Evolutionary conservation across 371 early-diverging fungal species (phyloP).

Genomic region (Apophysomyces trapeziformis): DNA sequence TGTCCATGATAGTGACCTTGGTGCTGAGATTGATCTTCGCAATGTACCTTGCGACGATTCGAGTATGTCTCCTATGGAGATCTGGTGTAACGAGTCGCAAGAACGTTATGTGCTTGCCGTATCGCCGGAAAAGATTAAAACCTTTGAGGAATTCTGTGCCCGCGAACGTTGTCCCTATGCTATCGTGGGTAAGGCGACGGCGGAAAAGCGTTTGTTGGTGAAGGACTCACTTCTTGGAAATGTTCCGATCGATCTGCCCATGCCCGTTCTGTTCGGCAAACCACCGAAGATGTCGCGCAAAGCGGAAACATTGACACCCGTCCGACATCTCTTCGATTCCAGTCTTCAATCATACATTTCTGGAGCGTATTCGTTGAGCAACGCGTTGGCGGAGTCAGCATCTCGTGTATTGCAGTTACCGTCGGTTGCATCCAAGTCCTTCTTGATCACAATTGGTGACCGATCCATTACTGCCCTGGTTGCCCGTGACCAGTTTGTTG

Average conservation of each 20-base stretch:
- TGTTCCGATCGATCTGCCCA: constrained; percentile 90
- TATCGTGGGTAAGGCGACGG: constrained; percentile 89
- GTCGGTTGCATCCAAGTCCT: constrained; percentile 89
- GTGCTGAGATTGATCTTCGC: constrained; percentile 90
- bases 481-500: constrained; percentile 96
- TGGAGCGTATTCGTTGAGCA: constrained; percentile 26
- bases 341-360: constrained; percentile 63
- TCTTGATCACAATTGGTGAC: constrained; percentile 97
- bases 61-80: constrained; percentile 96
- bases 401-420: constrained; percentile 86
- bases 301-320: constrained; percentile 57
- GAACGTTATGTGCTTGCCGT: constrained; percentile 96
- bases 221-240: constrained; percentile 71
- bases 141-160: constrained; percentile 77
- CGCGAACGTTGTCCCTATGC: constrained; percentile 95
- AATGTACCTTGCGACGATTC: constrained; percentile 88
- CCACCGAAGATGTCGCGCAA: constrained; percentile 93
- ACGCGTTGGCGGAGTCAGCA: constrained; percentile 65
- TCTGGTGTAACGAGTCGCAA: constrained; percentile 99
- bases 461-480: constrained; percentile 94
- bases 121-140: constrained; percentile 62
- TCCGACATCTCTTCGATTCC: constrained; percentile 66
- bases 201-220: constrained; percentile 82
- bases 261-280: constrained; percentile 95
- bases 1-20: constrained; percentile 92